Evolutionary conservation across 176 grass and related monocot species (phyloP), one percentile per base, ranked within the genome.

Genomic region (Avena sativa): DNA sequence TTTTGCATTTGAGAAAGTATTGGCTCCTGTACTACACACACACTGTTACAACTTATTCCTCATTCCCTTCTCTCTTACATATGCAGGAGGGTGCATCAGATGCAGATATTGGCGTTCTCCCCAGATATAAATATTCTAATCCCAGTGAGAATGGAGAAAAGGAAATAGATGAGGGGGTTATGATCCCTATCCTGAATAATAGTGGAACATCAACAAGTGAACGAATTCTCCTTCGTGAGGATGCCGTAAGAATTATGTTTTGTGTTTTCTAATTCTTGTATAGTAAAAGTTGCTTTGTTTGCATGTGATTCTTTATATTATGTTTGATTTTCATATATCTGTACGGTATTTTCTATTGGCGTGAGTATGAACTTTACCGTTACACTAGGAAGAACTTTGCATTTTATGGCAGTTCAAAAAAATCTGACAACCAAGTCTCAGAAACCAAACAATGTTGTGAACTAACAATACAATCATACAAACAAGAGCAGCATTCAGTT

Each of bases 81-180:
- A 17, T 47, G 26, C 71, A 99, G 97, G 94, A 97, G 61, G 94
- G 94, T 87, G 97, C 97, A 91, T 97, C 97, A 79, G 94, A 99
- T 89, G 77, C 92, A 17, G 97, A 99, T 65, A 86, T 99, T 71
- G 69, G 91, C 4, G 19, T 97, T 82, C 97, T 99, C 69, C 94
- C 89, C 3, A 99, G 97, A 88, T 99, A 99, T 50, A 97, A 86
- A 89, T 99, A 94, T 87, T 83, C 87, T 60, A 91, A 92, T 80
- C 58, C 84, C 26, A 81, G 32, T 70, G 87, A 88, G 9, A 79
- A 76, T 81, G 91, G 74, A 75, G 74, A 93, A 81, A 96, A 96
- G 67, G 77, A 83, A 74, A 46, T 73, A 12, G 88, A 97, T 14
- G 92, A 96, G 79, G 97, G 97, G 49, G 60, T 93, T 78, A 99